Base-by-base conservation (phyloP, 2,329 filamentous ascomycete genomes). In the Parastagonospora nodorum region DNA sequence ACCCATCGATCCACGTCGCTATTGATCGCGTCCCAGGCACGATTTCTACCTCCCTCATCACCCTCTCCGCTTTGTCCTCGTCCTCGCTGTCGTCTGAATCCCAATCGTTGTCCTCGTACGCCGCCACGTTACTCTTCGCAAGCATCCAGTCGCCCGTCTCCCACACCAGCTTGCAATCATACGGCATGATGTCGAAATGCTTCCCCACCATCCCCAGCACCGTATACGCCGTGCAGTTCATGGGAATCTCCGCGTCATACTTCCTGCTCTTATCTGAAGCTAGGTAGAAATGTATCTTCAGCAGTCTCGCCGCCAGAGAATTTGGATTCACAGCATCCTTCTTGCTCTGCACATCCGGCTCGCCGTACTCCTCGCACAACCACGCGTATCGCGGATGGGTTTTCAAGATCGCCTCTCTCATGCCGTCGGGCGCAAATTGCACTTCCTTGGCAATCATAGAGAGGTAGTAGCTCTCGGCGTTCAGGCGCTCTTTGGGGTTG, bases 391-490 rank as follows among this genome's bases (percentile, higher is more conserved):
- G 82, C 7, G 85, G 87, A 72, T 97, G 92, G 3, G 77, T 74
- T 0, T 70, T 74, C 2, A 89, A 69, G 0, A 96, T 81, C 1
- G 76, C 75, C 1, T 73, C 58, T 27, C 78, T 74, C 58, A 87
- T 82, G 2, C 72, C 73, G 48, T 84, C 80, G 0, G 84, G 77
- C 0, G 84, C 82, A 3, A 80, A 76, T 1, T 85, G 82, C 33
- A 97, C 78, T 68, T 94, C 89, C 55, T 86, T 86, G 9, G 84
- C 89, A 50, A 97, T 94, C 46, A 89, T 84, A 0, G 88, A 90
- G 9, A 97, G 84, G 71, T 99, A 99, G 72, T 96, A 99, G 66
- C 93, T 87, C 63, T 97, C 94, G 4, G 92, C 92, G 66, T 97
- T 94, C 46, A 85, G 81, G 14, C 93, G 85, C 70, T 97, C 92